Base-by-base conservation (phyloP, 495 filamentous ascomycete genomes). In the Astrocystis sublimbata region DNA sequence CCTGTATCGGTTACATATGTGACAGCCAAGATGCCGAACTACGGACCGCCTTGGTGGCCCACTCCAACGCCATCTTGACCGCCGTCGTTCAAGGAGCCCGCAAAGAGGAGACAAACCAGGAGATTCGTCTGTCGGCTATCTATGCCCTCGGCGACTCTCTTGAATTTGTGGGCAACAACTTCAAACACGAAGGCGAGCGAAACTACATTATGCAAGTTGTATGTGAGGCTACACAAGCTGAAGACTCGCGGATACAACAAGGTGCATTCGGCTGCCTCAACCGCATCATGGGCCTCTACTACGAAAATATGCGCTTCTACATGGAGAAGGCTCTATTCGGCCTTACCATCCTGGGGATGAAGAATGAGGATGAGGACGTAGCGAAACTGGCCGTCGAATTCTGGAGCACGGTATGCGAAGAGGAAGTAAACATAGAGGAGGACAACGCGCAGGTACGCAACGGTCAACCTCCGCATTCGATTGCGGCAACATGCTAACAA, bases 201-300 rank as follows among this genome's bases (percentile, higher is more conserved):
- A 98, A 98, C 79, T 98, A 98, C 80, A 98, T 98, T 71, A 98
- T 98, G 94, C 94, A 98, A 79, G 94, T 98, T 65, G 90, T 98
- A 68, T 98, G 94, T 77, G 94, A 98, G 80, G 96, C 96, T 56
- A 98, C 96, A 51, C 96, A 98, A 76, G 91, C 92, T 61, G 77
- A 86, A 2, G 93, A 98, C 76, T 83, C 83, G 58, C 86, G 92
- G 68, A 93, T 98, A 77, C 93, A 97, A 72, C 91, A 96, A 66
- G 92, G 91, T 61, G 91, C 96, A 13, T 98, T 96, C 71, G 94
- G 93, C 58, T 98, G 96, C 72, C 76, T 98, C 70, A 98, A 98
- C 85, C 86, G 93, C 69, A 96, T 98, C 74, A 98, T 98, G 94
- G 90, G 83, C 60, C 82, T 96, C 40, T 98, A 98, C 79, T 98